Evolutionary conservation across 768 basidiomycete species (phyloP).

Genomic region (Roridomyces roridus): DNA sequence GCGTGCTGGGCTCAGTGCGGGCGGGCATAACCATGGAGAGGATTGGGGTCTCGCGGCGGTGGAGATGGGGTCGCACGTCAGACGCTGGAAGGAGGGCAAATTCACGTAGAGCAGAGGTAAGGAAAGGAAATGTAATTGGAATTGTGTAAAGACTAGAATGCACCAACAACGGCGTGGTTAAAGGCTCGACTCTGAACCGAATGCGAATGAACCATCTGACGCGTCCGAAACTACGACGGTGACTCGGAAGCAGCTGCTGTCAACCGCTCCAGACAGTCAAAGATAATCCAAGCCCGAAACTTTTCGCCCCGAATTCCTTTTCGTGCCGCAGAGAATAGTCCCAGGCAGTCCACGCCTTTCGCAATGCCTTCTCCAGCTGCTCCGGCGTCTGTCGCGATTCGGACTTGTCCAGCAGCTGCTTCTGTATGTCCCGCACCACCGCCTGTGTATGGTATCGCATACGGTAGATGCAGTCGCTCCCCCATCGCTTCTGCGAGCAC

Average conservation of each 20-base stretch:
- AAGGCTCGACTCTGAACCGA: too few relatives aligned
- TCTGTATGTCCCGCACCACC: constrained; percentile 58
- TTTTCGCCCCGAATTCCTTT: constrained; percentile 57
- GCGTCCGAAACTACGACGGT: too few relatives aligned
- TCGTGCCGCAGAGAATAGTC: constrained; percentile 51
- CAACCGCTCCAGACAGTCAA: constrained; percentile 61
- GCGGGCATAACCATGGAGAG: constrained; percentile 96
- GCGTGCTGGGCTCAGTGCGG: constrained; percentile 86
- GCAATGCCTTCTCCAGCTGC: constrained; percentile 47
- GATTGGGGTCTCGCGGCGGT: constrained; percentile 98
- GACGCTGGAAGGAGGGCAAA: constrained; percentile 73
- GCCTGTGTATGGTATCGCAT: constrained; percentile 64
- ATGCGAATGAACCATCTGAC: too few relatives aligned
- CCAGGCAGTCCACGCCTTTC: constrained; percentile 73
- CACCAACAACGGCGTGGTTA: too few relatives aligned
- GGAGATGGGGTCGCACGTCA: constrained; percentile 80
- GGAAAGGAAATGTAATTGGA: neutral
- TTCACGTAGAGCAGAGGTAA: constrained; percentile 41
- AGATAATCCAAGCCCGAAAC: constrained; percentile 68
- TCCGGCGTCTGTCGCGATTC: constrained; percentile 30
- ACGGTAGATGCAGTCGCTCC: constrained; percentile 61
- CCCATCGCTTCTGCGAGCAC: constrained; percentile 66
- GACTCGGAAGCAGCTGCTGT: too few relatives aligned
- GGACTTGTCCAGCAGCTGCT: constrained; percentile 36
- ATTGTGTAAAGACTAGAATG: neutral